Base-by-base conservation (phyloP, 306 rosid genomes). In the Quercus agrifolia region DNA sequence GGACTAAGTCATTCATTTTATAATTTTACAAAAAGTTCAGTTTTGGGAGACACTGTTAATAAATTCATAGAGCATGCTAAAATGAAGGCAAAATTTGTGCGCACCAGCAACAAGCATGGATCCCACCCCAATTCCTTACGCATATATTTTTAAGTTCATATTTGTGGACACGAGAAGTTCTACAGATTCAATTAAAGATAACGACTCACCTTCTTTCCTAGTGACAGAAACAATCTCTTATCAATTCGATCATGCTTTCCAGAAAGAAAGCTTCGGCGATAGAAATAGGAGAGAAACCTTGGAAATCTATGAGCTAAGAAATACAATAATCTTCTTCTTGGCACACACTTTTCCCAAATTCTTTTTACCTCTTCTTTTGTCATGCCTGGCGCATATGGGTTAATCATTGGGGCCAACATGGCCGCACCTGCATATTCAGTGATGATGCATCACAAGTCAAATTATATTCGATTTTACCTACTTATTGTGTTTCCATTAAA, bases 261-360 rank as follows among this genome's bases (percentile, higher is more conserved):
- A 8, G 97, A 91, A 71, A 95, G 86, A 86, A 95, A 91, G 79
- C 87, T 88, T 72, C 73, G 90, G 19, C 81, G 80, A 79, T 92
- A 95, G 86, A 90, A 91, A 78, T 80, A 85, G 33, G 89, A 76
- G 75, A 95, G 93, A 77, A 89, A 88, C 56, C 76, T 88, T 5
- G 99, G 99, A 87, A 89, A 90, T 78, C 93, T 89, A 69, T 78
- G 88, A 59, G 99, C 98, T 80, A 93, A 79, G 75, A 88, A 84
- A 82, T 78, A 90, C 87, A 86, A 82, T 17, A 87, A 59, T 74
- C 86, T 91, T 86, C 97, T 90, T 85, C 90, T 86, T 28, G 88
- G 84, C 80, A 81, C 66, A 98, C 99, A 95, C 71, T 82, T 93
- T 82, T 89, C 93, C 98, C 98, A 95, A 56, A 91, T 89, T 78